Evolutionary conservation across 257 asterid species (phyloP).

Genomic region (Catharanthus roseus): DNA sequence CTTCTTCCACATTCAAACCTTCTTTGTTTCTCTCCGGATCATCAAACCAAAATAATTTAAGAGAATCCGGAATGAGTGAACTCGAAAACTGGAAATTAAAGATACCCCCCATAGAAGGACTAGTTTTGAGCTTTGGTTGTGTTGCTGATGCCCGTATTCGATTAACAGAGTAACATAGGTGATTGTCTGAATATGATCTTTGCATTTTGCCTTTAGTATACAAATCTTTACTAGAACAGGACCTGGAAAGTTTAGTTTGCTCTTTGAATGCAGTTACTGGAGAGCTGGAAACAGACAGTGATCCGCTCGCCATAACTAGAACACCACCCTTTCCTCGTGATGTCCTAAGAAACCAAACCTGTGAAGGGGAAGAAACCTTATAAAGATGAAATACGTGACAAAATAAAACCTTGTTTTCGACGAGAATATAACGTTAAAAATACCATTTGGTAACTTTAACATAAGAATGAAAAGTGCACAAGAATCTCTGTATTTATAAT

Average conservation of each 20-base stretch:
- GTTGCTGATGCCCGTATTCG: conserved; percentile 32
- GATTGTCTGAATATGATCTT: conserved; percentile 34
- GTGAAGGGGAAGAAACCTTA: conserved; percentile 15
- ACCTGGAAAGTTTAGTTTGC: conserved; percentile 29
- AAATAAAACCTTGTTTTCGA: conserved; percentile 38
- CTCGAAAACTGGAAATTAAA: conserved; percentile 46
- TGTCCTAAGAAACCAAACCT: conserved; percentile 4
- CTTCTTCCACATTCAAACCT: conserved; percentile 17
- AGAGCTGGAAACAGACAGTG: conserved; percentile 21
- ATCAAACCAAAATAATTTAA: conserved; percentile 43
- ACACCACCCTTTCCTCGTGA: neutral
- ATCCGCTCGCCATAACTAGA: conserved; percentile 41
- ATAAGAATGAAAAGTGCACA: too few relatives aligned
- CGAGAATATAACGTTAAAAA: conserved; percentile 49
- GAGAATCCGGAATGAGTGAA: conserved; percentile 40
- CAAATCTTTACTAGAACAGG: conserved; percentile 13
- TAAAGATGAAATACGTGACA: conserved; percentile 30
- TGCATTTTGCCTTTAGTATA: neutral
- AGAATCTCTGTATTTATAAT: neutral
- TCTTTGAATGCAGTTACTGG: conserved; percentile 24
- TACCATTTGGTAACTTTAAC: conserved; percentile 31
- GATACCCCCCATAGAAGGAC: conserved; percentile 42
- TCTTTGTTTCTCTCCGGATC: conserved; percentile 35
- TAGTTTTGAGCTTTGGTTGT: conserved; percentile 38
- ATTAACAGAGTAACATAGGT: conserved; percentile 25